Conservation (phyloP, 2,329 filamentous ascomycete species). For the Phaeophleospora eucalypticola region DNA sequence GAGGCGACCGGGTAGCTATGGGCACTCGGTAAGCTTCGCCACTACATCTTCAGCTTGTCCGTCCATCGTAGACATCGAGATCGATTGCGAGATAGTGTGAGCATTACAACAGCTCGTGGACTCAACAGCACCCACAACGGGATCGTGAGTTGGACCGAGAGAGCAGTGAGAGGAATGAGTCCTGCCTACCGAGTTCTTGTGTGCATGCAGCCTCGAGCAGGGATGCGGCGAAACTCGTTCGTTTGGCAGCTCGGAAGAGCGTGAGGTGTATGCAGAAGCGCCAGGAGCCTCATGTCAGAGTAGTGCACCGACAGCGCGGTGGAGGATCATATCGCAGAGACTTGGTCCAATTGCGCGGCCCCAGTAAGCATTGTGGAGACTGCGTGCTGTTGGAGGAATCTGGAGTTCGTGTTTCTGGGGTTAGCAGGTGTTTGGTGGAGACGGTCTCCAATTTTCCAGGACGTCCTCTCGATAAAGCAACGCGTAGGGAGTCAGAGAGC, state of each 20-base stretch:
- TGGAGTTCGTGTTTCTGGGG: slow-evolving; percentile 4
- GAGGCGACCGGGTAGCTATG: neutral
- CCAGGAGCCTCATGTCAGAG: neutral
- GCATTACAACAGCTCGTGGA: no score
- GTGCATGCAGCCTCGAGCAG: neutral
- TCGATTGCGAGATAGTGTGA: no score
- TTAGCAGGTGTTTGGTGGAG: neutral
- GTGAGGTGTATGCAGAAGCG: neutral
- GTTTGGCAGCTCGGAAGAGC: neutral
- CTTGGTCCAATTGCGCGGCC: neutral
- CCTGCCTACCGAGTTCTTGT: no score
- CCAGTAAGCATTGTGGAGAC: neutral
- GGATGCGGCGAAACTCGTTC: neutral
- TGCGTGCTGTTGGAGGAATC: slow-evolving; percentile 4
- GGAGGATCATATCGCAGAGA: slow-evolving; percentile 2
- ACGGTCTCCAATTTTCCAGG: neutral
- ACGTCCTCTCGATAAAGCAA: neutral
- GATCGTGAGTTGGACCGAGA: no score
- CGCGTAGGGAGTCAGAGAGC: no score
- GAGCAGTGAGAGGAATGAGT: no score
- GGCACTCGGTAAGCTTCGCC: neutral
- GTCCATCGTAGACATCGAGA: neutral
- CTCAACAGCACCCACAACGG: no score
- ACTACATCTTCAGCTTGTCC: neutral
- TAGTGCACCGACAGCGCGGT: neutral